phyloP scores from a whole-genome alignment of 495 filamentous ascomycete species.

The Aspergillus leporis region DNA sequence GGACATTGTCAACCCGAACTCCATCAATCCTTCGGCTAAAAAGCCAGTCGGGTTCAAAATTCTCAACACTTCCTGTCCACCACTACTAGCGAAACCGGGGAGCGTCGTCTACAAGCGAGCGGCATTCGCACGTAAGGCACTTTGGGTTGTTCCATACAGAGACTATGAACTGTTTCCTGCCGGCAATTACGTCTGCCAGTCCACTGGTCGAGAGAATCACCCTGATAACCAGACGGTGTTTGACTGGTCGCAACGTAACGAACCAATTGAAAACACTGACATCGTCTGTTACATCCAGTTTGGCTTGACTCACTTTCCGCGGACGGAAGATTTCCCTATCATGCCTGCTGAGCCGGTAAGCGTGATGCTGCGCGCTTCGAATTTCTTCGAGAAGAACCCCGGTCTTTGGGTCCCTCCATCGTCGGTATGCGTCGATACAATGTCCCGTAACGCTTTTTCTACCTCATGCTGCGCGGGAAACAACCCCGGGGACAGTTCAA shows the following conservation, averaged over 20 bases:
- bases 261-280: constrained; percentile 50
- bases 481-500: neutral
- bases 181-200: constrained; percentile 88
- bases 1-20: constrained; percentile 75
- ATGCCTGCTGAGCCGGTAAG: constrained; percentile 56
- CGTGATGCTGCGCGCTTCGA: constrained; percentile 66
- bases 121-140: constrained; percentile 77
- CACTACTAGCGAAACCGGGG: constrained; percentile 69
- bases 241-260: constrained; percentile 45
- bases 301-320: constrained; percentile 60
- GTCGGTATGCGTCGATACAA: neutral
- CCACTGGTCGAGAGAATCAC: constrained; percentile 29
- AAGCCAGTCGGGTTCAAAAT: constrained; percentile 82
- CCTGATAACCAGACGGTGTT: constrained; percentile 48
- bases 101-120: constrained; percentile 73
- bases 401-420: constrained; percentile 64
- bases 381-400: constrained; percentile 77
- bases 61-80: constrained; percentile 69
- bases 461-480: neutral
- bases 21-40: constrained; percentile 70
- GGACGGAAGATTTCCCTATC: constrained; percentile 65
- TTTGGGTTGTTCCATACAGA: constrained; percentile 79
- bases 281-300: constrained; percentile 39
- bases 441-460: neutral
- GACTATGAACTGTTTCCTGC: constrained; percentile 82